Conservation (phyloP, 768 basidiomycete species). For the Tricholoma sp. region DNA sequence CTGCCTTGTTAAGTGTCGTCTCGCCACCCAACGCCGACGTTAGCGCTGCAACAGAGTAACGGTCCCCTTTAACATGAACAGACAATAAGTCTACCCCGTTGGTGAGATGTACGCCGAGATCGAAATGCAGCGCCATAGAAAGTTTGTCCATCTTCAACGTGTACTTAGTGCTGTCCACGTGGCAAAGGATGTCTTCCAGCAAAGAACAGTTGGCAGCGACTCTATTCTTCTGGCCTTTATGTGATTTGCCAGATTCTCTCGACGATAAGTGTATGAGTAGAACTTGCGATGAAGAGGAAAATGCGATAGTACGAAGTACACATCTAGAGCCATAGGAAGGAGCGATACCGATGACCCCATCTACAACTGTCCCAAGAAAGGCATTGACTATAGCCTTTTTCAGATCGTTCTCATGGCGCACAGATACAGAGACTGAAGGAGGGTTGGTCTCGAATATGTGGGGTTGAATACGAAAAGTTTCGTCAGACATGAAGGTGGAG, state of each 20-base stretch:
- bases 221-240: not conserved
- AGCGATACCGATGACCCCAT: constrained; percentile 34
- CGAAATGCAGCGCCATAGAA: constrained; percentile 32
- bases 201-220: constrained; percentile 11
- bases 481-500: constrained; percentile 9
- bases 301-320: constrained; percentile 31
- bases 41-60: constrained; percentile 29
- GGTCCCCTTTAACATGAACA: constrained; percentile 10
- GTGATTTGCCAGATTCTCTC: constrained; percentile 7
- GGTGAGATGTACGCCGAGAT: constrained; percentile 29
- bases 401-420: constrained; percentile 22
- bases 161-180: constrained; percentile 24
- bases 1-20: constrained; percentile 17
- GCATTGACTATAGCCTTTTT: constrained; percentile 15
- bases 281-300: constrained; percentile 30
- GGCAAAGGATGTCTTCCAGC: constrained; percentile 30
- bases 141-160: constrained; percentile 46
- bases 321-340: constrained; percentile 34
- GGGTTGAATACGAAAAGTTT: constrained; percentile 24
- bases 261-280: constrained; percentile 28
- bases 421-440: constrained; percentile 22
- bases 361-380: constrained; percentile 24
- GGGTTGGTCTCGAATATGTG: constrained; percentile 25
- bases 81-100: constrained; percentile 40
- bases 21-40: constrained; percentile 36